Conservation (phyloP, 495 filamentous ascomycete genomes). For the Cercophora newfieldiana region DNA sequence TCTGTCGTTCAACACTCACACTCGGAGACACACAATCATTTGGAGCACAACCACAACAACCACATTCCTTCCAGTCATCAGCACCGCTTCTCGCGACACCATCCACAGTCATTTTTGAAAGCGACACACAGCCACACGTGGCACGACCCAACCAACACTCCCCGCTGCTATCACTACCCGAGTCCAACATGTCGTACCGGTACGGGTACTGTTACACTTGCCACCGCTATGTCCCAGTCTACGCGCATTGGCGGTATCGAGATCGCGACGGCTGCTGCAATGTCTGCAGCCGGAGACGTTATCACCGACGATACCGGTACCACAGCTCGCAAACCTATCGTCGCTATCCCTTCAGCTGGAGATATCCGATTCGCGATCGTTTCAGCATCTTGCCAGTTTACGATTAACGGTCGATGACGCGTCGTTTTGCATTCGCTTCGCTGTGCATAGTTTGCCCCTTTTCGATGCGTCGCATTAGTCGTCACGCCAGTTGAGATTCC, state of each 20-base stretch:
- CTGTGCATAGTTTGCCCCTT: background rate
- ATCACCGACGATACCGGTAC: background rate
- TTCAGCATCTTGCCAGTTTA: background rate
- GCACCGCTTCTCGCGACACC: background rate
- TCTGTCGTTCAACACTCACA: background rate
- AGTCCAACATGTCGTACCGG: background rate
- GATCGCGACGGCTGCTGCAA: slow-evolving; percentile 1
- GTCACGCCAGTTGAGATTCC: background rate
- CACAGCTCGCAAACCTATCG: background rate
- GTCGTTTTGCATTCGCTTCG: background rate
- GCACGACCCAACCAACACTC: background rate
- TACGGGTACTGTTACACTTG: slow-evolving; percentile 16
- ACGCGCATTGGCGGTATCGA: background rate
- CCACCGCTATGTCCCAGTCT: slow-evolving; percentile 14
- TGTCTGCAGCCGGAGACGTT: background rate
- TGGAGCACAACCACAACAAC: background rate
- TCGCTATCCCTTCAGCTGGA: background rate
- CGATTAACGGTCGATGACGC: background rate
- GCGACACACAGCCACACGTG: background rate
- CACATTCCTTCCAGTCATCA: background rate
- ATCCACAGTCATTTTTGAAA: background rate
- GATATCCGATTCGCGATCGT: background rate
- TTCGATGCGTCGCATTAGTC: background rate
- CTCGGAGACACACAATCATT: background rate
- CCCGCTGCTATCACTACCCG: background rate